Evolutionary conservation across 768 basidiomycete genomes (phyloP).

Genomic region (Phylloporus sp.): DNA sequence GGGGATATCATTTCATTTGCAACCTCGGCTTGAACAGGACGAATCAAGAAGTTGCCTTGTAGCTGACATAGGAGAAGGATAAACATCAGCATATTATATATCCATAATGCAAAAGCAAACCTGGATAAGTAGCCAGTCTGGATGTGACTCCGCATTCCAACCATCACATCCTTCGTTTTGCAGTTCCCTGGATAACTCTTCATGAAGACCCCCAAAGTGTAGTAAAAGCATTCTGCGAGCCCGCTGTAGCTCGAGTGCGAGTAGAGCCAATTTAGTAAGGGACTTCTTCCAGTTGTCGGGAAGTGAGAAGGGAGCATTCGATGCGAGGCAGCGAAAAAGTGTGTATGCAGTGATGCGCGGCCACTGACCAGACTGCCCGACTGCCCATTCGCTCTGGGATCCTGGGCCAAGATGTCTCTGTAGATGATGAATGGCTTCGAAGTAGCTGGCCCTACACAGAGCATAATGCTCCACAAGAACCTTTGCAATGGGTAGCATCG

Average conservation of each 20-base stretch:
- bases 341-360: conserved; percentile 29
- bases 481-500: not conserved
- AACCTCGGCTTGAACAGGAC: conserved; percentile 40
- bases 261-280: conserved; percentile 27
- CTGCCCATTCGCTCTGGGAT: conserved; percentile 9
- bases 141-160: conserved; percentile 16
- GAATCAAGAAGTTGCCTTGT: conserved; percentile 41
- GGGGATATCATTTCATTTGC: conserved; percentile 48
- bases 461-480: conserved; percentile 1
- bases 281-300: conserved; percentile 24
- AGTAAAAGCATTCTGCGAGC: not conserved
- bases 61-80: conserved; percentile 30
- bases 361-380: conserved; percentile 27
- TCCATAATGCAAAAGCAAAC: conserved; percentile 14
- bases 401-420: conserved; percentile 6
- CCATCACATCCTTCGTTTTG: conserved; percentile 2
- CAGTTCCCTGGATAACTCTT: not conserved
- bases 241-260: conserved; percentile 28
- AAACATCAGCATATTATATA: not conserved
- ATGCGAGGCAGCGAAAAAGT: conserved; percentile 30
- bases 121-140: conserved; percentile 46
- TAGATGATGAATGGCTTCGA: not conserved
- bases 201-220: not conserved
- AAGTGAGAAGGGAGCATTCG: conserved; percentile 9
- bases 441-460: not conserved